Conservation (phyloP, 140 eudicot species). For the Stevia rebaudiana region DNA sequence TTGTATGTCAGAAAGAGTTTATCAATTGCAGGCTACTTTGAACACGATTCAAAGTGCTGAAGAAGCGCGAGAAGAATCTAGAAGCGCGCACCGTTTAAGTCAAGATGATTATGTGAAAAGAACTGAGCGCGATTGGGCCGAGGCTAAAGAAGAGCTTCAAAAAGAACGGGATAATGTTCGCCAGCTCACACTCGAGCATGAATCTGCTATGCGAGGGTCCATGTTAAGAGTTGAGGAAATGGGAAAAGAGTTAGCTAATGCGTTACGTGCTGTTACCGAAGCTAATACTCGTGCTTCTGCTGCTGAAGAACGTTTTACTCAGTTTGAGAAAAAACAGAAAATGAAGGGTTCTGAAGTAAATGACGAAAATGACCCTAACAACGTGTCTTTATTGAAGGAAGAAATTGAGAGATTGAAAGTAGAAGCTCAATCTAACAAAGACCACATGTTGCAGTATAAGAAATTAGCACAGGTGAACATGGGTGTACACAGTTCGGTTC, state of each 20-base stretch:
- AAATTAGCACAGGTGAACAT: constrained; percentile 80
- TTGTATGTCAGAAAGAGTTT: constrained; percentile 70
- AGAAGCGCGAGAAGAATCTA: constrained; percentile 82
- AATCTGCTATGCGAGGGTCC: constrained; percentile 52
- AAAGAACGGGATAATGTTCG: constrained; percentile 74
- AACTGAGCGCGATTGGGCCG: constrained; percentile 95
- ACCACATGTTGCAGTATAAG: constrained; percentile 89
- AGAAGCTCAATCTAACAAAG: constrained; percentile 53
- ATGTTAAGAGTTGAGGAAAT: constrained; percentile 64
- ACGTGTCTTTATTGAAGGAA: constrained; percentile 36
- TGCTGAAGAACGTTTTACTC: constrained; percentile 74
- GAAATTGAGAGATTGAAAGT: constrained; percentile 59
- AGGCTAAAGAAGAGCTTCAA: constrained; percentile 86
- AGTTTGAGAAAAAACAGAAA: constrained; percentile 67
- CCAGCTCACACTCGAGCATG: constrained; percentile 55
- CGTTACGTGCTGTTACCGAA: constrained; percentile 58
- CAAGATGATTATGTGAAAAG: constrained; percentile 64
- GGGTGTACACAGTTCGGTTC: no score
- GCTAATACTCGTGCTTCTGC: constrained; percentile 78
- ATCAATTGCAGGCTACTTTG: constrained; percentile 71
- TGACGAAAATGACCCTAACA: constrained; percentile 30
- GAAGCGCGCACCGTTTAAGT: constrained; percentile 59
- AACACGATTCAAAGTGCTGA: constrained; percentile 81
- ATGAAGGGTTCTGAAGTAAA: constrained; percentile 28
- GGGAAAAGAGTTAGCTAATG: constrained; percentile 62